Evolutionary conservation across 208 protist genomes (phyloP).

Genomic region (Trypanosoma platydactyli): DNA sequence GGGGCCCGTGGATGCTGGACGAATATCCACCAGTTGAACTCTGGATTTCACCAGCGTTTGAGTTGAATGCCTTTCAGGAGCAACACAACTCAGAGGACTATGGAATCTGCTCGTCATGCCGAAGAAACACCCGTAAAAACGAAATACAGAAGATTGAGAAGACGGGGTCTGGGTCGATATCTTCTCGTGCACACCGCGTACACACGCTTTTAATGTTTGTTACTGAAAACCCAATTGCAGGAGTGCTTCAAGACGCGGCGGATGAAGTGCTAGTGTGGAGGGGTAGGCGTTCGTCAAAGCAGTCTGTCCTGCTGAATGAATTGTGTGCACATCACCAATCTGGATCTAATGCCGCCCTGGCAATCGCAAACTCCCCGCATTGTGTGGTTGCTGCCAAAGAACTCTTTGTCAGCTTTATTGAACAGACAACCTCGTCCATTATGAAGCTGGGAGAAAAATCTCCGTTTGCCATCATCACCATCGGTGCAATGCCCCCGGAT

Average conservation of each 20-base stretch:
- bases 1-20: too few species aligned
- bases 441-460: slow-evolving; percentile 17
- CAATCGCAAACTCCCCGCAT: slow-evolving; percentile 36
- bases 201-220: not conserved
- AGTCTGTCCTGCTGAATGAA: not conserved
- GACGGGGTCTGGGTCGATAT: too few species aligned
- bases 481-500: slow-evolving; percentile 33
- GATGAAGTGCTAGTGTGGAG: slow-evolving; percentile 3
- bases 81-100: too few species aligned
- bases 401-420: slow-evolving; percentile 28
- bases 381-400: slow-evolving; percentile 38
- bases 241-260: not conserved
- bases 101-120: too few species aligned
- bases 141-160: too few species aligned
- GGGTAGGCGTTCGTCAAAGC: not conserved
- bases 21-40: too few species aligned
- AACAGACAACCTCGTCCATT: slow-evolving; percentile 20
- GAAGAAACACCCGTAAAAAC: too few species aligned
- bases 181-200: too few species aligned
- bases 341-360: slow-evolving; percentile 40
- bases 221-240: not conserved
- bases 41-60: too few species aligned
- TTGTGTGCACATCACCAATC: slow-evolving; percentile 1
- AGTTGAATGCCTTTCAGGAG: too few species aligned
- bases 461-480: slow-evolving; percentile 25